A percentile compares a stretch with the other conserved stretches of the same genome.
Evolutionary conservation across 768 basidiomycete genomes (phyloP).

Genomic region (Amanita rubescens): DNA sequence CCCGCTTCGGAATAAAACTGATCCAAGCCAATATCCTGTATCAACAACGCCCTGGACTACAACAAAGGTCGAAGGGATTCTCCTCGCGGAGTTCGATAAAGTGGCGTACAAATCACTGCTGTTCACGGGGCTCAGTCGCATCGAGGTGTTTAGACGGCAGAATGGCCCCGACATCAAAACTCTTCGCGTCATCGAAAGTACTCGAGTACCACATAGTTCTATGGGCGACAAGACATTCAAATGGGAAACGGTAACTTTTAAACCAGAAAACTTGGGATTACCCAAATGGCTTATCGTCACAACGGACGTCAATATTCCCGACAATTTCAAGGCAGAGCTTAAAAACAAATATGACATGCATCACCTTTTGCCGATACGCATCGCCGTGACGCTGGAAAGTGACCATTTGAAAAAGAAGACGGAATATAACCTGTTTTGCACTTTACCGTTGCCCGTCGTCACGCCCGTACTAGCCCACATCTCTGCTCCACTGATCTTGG

Average conservation of each 20-base stretch:
- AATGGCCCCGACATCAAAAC: neutral
- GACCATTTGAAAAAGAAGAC: slow-evolving; percentile 1
- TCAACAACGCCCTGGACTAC: slow-evolving; percentile 17
- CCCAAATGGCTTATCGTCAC: neutral
- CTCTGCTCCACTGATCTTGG: slow-evolving; percentile 38
- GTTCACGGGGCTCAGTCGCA: slow-evolving; percentile 29
- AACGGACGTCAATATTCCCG: neutral
- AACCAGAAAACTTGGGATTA: neutral
- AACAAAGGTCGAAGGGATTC: slow-evolving; percentile 14
- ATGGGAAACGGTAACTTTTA: neutral
- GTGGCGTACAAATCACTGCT: slow-evolving; percentile 31
- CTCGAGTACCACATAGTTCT: slow-evolving; percentile 8
- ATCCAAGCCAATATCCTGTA: slow-evolving; percentile 17
- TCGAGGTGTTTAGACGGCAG: slow-evolving; percentile 20
- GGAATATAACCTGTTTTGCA: slow-evolving; percentile 31
- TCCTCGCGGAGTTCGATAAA: slow-evolving; percentile 24
- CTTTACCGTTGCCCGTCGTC: slow-evolving; percentile 32
- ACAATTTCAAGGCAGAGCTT: neutral
- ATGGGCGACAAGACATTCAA: neutral
- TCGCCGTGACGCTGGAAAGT: slow-evolving; percentile 21
- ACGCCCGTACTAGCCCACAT: slow-evolving; percentile 39
- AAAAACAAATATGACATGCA: slow-evolving; percentile 13
- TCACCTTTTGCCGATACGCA: slow-evolving; percentile 23
- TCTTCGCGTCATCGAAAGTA: slow-evolving; percentile 20
- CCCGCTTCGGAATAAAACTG: slow-evolving; percentile 28